A percentile compares a stretch with the other conserved stretches of the same genome.
phyloP scores from a whole-genome alignment of 192 early-diverging fungal species.

The Entomortierella lignicola region DNA sequence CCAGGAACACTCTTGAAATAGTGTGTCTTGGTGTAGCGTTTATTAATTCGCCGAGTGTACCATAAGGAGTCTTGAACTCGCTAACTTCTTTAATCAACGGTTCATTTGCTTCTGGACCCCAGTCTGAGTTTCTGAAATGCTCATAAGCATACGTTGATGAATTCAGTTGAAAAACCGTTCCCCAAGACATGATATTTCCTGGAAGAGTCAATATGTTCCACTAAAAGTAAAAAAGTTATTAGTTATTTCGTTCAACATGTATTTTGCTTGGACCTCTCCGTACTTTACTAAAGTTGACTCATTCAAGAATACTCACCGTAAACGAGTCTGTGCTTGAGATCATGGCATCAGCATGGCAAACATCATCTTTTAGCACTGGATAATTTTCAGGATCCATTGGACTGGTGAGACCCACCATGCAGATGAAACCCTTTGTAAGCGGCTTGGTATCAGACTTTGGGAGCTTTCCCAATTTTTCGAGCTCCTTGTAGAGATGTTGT shows the following conservation, averaged over 20 bases:
- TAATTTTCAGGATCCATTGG: background rate
- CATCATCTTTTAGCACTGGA: too few species aligned
- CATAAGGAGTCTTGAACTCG: background rate
- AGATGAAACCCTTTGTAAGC: conserved; percentile 10
- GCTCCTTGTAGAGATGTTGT: conserved; percentile 10
- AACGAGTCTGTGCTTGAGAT: too few species aligned
- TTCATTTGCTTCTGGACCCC: conserved; percentile 4
- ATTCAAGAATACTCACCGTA: too few species aligned
- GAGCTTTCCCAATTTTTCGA: background rate
- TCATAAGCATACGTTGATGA: background rate
- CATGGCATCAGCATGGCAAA: too few species aligned
- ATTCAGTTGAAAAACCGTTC: background rate
- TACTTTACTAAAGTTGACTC: too few species aligned
- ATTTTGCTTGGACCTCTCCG: background rate
- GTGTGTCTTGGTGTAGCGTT: conserved; percentile 10
- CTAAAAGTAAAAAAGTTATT: background rate
- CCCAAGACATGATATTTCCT: background rate
- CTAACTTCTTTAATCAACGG: conserved; percentile 4
- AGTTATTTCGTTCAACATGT: background rate
- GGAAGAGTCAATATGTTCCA: background rate
- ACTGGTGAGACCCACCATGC: conserved; percentile 18
- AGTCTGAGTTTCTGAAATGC: background rate
- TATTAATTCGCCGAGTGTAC: conserved; percentile 17
- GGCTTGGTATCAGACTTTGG: conserved; percentile 21
- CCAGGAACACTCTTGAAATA: conserved; percentile 9